These are phyloP conservation scores for Hypholoma sublateritium DNA, from an alignment of 768 basidiomycete genomes.

Conservation along the genomic window DNA sequence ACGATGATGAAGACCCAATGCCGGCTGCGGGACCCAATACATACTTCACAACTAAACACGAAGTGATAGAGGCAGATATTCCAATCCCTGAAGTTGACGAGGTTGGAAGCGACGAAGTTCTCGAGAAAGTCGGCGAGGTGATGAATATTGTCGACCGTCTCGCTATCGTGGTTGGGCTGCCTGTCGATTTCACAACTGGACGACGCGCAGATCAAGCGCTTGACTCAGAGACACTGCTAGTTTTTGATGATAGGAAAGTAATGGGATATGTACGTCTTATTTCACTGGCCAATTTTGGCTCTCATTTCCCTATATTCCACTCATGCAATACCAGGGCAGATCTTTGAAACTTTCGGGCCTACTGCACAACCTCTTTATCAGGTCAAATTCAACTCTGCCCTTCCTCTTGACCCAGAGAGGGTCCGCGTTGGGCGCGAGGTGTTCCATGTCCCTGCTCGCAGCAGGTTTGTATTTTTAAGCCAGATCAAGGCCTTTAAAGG, in stretches of 20 bases:
- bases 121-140: slow-evolving; percentile 79
- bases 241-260: slow-evolving; percentile 88
- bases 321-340: slow-evolving; percentile 41
- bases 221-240: slow-evolving; percentile 88
- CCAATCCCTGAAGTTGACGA: slow-evolving; percentile 61
- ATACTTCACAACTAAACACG: slow-evolving; percentile 69
- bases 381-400: slow-evolving; percentile 71
- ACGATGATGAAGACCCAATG: slow-evolving; percentile 58
- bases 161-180: slow-evolving; percentile 69
- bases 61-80: slow-evolving; percentile 59
- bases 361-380: slow-evolving; percentile 89
- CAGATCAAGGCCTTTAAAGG: slow-evolving; percentile 74
- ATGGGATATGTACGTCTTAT: slow-evolving; percentile 75
- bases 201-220: slow-evolving; percentile 63
- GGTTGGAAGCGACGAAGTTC: slow-evolving; percentile 58
- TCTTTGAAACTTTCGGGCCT: slow-evolving; percentile 96
- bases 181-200: slow-evolving; percentile 32
- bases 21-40: slow-evolving; percentile 35
- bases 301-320: slow-evolving; percentile 8
- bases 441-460: slow-evolving; percentile 79
- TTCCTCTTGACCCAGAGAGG: slow-evolving; percentile 58
- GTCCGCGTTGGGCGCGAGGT: slow-evolving; percentile 61
- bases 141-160: slow-evolving; percentile 71
- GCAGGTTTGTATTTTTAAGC: slow-evolving; percentile 81
- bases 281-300: not conserved